Evolutionary conservation across 345 rosid species (phyloP).

Genomic region (Turnera subulata): DNA sequence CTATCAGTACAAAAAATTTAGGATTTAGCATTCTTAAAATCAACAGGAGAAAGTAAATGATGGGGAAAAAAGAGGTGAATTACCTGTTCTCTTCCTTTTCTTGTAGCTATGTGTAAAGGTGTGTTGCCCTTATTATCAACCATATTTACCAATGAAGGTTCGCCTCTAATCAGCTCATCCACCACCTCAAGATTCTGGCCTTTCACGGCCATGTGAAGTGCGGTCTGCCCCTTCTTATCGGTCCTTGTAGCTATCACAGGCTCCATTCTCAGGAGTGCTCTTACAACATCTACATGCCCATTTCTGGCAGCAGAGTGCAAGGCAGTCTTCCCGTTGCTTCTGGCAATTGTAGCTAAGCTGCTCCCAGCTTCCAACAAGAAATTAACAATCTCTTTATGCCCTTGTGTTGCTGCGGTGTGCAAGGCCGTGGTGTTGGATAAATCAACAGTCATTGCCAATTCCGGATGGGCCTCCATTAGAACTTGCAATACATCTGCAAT

Average conservation of each 20-base stretch:
- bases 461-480: conserved; percentile 72
- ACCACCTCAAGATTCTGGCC: conserved; percentile 70
- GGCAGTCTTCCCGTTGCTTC: conserved; percentile 89
- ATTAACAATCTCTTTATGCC: conserved; percentile 71
- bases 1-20: too few species aligned
- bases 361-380: conserved; percentile 67
- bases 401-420: conserved; percentile 89
- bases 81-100: conserved; percentile 87
- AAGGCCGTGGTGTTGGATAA: conserved; percentile 77
- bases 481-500: conserved; percentile 59
- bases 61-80: background rate
- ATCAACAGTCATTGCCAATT: conserved; percentile 93
- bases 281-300: conserved; percentile 72
- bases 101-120: conserved; percentile 66
- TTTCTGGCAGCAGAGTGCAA: conserved; percentile 91
- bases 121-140: conserved; percentile 76
- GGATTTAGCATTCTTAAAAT: too few species aligned
- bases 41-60: too few species aligned
- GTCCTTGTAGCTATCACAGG: conserved; percentile 53
- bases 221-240: conserved; percentile 91
- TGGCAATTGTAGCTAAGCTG: conserved; percentile 74
- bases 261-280: conserved; percentile 56
- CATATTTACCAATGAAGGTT: conserved; percentile 55
- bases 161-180: conserved; percentile 56
- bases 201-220: conserved; percentile 95